These are phyloP conservation scores for Adansonia rubrostipa DNA, from an alignment of 441 rosid species.

Conservation along the genomic window DNA sequence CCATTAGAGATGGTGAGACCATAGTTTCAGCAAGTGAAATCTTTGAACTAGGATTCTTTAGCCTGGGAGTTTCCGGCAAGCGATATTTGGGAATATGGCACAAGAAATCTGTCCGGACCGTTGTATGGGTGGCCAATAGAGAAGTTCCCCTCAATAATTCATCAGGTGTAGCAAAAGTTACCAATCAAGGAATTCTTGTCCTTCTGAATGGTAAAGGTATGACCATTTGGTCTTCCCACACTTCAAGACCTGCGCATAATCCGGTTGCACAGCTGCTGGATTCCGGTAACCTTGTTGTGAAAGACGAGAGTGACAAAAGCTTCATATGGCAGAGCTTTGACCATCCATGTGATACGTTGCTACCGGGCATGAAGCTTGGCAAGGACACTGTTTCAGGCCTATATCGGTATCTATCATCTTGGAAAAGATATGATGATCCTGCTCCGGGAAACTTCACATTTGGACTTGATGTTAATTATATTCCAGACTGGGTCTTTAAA, in stretches of 20 bases:
- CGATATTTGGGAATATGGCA: slow-evolving; percentile 29
- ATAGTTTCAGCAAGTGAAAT: slow-evolving; percentile 25
- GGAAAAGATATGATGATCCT: neutral
- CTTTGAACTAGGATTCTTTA: slow-evolving; percentile 32
- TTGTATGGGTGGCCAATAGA: slow-evolving; percentile 32
- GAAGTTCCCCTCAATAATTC: slow-evolving; percentile 10
- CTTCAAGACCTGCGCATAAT: slow-evolving; percentile 1
- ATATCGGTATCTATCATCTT: slow-evolving; percentile 8
- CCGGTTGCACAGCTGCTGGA: slow-evolving; percentile 33
- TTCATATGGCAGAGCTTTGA: slow-evolving; percentile 48
- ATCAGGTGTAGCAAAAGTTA: slow-evolving; percentile 17
- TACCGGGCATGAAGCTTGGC: slow-evolving; percentile 46
- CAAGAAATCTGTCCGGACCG: slow-evolving; percentile 10
- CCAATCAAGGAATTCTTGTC: neutral
- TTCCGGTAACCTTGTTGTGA: slow-evolving; percentile 40
- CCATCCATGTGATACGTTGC: slow-evolving; percentile 35
- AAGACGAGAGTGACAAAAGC: slow-evolving; percentile 20
- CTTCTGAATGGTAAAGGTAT: neutral
- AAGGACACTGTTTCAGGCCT: slow-evolving; percentile 14
- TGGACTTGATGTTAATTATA: neutral
- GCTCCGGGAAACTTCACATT: neutral
- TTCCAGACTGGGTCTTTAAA: neutral
- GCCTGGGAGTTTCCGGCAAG: neutral
- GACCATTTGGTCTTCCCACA: slow-evolving; percentile 16
- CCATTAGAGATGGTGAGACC: slow-evolving; percentile 24